Percentiles rank a stretch among this genome's conserved stretches.
Evolutionary conservation across 371 early-diverging fungal genomes (phyloP).

Genomic region (Mortierella sp.): DNA sequence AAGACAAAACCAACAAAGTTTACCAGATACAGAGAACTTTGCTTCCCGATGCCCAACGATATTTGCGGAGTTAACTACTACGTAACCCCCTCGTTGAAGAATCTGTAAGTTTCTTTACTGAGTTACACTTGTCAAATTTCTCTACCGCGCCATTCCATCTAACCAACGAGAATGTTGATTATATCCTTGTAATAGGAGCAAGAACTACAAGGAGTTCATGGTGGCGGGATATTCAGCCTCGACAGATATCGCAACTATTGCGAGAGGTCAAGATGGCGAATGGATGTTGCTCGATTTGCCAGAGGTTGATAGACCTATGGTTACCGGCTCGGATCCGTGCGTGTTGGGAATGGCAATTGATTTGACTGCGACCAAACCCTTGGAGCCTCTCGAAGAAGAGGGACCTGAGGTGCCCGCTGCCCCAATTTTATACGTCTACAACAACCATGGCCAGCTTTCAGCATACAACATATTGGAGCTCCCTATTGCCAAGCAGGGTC

Average conservation of each 20-base stretch:
- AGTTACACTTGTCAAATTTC: background rate
- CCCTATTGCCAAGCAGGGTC: constrained; percentile 22
- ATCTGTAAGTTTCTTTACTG: constrained; percentile 24
- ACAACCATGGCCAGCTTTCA: constrained; percentile 25
- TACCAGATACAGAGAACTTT: constrained; percentile 28
- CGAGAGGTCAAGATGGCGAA: constrained; percentile 20
- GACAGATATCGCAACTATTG: constrained; percentile 31
- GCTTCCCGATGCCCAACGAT: constrained; percentile 35
- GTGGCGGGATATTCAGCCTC: constrained; percentile 28
- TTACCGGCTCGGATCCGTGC: constrained; percentile 25
- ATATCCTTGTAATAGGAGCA: constrained; percentile 19
- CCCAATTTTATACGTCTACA: constrained; percentile 44
- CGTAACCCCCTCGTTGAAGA: constrained; percentile 36
- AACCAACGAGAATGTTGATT: background rate
- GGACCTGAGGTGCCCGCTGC: constrained; percentile 31
- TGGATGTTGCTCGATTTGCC: constrained; percentile 48
- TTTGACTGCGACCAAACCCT: constrained; percentile 26
- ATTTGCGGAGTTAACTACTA: constrained; percentile 27
- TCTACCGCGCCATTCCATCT: background rate
- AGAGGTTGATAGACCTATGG: constrained; percentile 27
- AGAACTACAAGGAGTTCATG: constrained; percentile 29
- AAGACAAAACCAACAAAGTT: constrained; percentile 30
- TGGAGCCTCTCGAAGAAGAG: constrained; percentile 43
- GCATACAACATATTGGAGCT: constrained; percentile 37
- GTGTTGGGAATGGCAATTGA: constrained; percentile 43